Percentiles rank a stretch among this genome's conserved stretches.
Conservation (phyloP, 2,329 filamentous ascomycete genomes). For the Grosmannia clavigera region DNA sequence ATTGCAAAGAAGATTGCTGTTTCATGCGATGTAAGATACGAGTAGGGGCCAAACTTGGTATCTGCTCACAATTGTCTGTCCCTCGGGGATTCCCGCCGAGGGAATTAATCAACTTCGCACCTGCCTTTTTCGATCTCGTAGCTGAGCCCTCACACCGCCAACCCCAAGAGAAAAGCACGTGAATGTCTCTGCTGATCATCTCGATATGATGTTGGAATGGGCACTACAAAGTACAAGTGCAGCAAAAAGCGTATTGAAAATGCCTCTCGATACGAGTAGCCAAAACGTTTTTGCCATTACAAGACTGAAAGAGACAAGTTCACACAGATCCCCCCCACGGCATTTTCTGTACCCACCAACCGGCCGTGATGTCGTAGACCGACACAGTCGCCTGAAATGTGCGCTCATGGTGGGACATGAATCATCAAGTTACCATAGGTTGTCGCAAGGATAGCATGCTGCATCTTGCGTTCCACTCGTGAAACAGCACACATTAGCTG, state of each 20-base stretch:
- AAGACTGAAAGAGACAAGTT: not conserved
- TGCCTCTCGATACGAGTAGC: not conserved
- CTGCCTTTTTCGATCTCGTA: not conserved
- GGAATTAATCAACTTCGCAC: not conserved
- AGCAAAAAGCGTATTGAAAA: not conserved
- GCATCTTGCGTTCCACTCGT: not conserved
- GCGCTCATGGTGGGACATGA: not conserved
- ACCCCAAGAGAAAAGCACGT: not conserved
- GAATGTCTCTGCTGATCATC: not conserved
- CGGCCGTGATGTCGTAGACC: not conserved
- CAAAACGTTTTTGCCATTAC: not conserved
- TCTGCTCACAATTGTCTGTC: not conserved
- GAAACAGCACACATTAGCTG: not conserved
- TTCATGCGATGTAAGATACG: too few species aligned
- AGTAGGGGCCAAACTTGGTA: not conserved
- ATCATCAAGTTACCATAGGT: not conserved
- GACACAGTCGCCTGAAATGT: not conserved
- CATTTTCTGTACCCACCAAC: not conserved
- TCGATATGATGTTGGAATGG: not conserved
- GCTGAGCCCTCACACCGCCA: not conserved
- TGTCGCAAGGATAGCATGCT: not conserved
- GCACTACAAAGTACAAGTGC: too few species aligned
- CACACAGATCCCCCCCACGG: not conserved
- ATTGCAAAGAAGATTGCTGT: not conserved
- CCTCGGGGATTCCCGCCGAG: not conserved